Percentiles rank a stretch among this genome's conserved stretches.
phyloP scores from a whole-genome alignment of 257 asterid species.

The Phtheirospermum japonicum region DNA sequence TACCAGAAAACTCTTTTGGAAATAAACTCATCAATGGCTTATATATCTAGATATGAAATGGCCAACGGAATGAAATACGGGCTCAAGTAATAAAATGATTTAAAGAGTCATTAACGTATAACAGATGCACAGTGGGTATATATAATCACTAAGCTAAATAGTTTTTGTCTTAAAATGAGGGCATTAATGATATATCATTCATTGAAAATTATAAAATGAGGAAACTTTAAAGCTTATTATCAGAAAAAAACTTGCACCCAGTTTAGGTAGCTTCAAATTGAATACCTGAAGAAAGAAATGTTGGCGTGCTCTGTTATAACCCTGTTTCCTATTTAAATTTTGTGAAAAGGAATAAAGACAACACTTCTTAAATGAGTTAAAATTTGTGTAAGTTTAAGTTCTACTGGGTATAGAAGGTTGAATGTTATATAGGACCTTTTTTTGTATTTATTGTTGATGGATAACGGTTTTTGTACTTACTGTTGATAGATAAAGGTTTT shows the following conservation, averaged over 20 bases:
- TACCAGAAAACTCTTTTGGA: too few relatives aligned
- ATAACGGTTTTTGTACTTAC: too few relatives aligned
- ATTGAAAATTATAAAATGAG: neutral
- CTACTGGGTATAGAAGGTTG: constrained; percentile 22
- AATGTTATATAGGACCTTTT: constrained; percentile 16
- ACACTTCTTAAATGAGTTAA: neutral
- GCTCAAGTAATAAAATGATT: too few relatives aligned
- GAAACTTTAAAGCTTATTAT: constrained; percentile 2
- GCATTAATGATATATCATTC: neutral
- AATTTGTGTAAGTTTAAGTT: neutral
- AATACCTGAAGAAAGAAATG: constrained; percentile 4
- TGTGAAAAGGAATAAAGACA: neutral
- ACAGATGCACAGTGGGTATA: constrained; percentile 15
- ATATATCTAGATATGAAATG: too few relatives aligned
- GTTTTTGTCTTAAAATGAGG: neutral
- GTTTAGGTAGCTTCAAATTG: constrained; percentile 10
- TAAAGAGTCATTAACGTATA: too few relatives aligned
- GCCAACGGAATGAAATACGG: too few relatives aligned
- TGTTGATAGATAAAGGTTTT: constrained; percentile 8
- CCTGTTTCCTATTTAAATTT: constrained; percentile 1
- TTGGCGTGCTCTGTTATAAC: neutral
- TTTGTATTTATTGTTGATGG: too few relatives aligned
- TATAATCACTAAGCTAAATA: neutral
- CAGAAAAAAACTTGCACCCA: constrained; percentile 3
- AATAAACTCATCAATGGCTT: too few relatives aligned